Percentiles rank a stretch among this genome's conserved stretches.
Evolutionary conservation across 148 eudicot genomes (phyloP).

Genomic region (Polygonum maritimum): DNA sequence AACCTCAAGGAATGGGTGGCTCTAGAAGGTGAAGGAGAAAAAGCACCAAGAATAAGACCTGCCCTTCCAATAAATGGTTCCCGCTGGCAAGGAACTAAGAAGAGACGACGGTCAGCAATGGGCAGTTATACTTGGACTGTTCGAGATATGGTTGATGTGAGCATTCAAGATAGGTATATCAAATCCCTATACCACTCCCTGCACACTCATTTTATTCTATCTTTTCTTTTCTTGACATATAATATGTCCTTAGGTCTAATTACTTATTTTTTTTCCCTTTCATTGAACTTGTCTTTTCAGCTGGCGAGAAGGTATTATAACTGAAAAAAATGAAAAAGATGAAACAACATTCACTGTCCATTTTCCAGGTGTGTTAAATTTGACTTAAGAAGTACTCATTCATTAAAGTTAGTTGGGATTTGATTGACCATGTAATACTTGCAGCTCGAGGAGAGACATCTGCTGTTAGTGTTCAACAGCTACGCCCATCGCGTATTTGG

Average conservation of each 20-base stretch:
- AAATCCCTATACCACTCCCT: not conserved
- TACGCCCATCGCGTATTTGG: slow-evolving; percentile 81
- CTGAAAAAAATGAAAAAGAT: slow-evolving; percentile 66
- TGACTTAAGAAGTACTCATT: not conserved
- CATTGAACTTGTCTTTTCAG: slow-evolving; percentile 28
- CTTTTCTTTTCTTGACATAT: not conserved
- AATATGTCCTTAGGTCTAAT: not conserved
- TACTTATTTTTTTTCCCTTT: not conserved
- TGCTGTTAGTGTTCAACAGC: slow-evolving; percentile 67
- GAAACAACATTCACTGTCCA: slow-evolving; percentile 62
- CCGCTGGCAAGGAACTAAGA: slow-evolving; percentile 54
- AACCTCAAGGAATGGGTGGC: slow-evolving; percentile 58
- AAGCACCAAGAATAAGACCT: slow-evolving; percentile 56
- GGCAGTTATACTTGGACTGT: slow-evolving; percentile 60
- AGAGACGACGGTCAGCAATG: slow-evolving; percentile 73
- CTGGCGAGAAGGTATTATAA: slow-evolving; percentile 88
- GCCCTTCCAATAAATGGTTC: slow-evolving; percentile 37
- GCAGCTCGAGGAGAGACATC: slow-evolving; percentile 66
- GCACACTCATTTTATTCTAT: not conserved
- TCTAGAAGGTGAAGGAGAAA: slow-evolving; percentile 48
- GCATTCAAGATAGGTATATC: slow-evolving; percentile 69
- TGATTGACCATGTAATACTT: not conserved
- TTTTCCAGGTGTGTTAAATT: slow-evolving; percentile 61
- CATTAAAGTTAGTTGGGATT: not conserved
- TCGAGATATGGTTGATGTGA: slow-evolving; percentile 85